A percentile compares a stretch with the other conserved stretches of the same genome.
phyloP scores from a whole-genome alignment of 805 yeast genomes.

The Lipomyces kockii region DNA sequence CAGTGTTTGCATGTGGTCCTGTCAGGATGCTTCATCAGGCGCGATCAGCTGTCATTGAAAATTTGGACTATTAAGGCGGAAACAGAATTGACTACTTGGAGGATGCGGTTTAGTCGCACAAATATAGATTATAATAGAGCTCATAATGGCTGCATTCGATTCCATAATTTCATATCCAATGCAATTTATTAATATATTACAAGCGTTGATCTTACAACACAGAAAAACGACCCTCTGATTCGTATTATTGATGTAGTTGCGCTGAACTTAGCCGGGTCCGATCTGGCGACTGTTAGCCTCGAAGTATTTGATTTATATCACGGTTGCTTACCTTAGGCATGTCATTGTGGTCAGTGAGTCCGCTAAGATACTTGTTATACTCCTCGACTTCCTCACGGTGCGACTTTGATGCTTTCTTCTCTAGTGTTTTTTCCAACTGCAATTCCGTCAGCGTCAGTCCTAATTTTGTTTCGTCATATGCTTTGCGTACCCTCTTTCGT shows the following conservation, averaged over 20 bases:
- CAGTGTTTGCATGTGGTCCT: constrained; percentile 67
- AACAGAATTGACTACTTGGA: constrained; percentile 71
- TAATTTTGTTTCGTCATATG: background rate
- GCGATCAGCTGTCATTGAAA: constrained; percentile 54
- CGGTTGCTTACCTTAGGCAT: constrained; percentile 38
- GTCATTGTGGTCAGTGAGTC: constrained; percentile 40
- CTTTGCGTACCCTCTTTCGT: constrained; percentile 36
- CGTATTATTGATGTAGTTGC: background rate
- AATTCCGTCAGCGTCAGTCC: background rate
- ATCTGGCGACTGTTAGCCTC: constrained; percentile 15
- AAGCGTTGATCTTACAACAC: background rate
- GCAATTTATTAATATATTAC: constrained; percentile 3
- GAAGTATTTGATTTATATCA: background rate
- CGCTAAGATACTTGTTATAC: constrained; percentile 38
- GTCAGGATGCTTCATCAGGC: constrained; percentile 61
- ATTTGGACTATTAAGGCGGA: constrained; percentile 49
- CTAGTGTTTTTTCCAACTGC: constrained; percentile 32
- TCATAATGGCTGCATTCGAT: no score
- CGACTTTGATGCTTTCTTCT: constrained; percentile 37
- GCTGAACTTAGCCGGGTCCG: constrained; percentile 26
- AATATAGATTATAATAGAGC: no score
- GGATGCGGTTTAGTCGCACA: constrained; percentile 64
- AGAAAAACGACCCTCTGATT: background rate
- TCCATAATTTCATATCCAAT: background rate
- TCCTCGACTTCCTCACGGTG: constrained; percentile 39